These are phyloP conservation scores for Globisporangium echinulatum DNA, from an alignment of 352 stramenopile genomes.

Conservation along the genomic window DNA sequence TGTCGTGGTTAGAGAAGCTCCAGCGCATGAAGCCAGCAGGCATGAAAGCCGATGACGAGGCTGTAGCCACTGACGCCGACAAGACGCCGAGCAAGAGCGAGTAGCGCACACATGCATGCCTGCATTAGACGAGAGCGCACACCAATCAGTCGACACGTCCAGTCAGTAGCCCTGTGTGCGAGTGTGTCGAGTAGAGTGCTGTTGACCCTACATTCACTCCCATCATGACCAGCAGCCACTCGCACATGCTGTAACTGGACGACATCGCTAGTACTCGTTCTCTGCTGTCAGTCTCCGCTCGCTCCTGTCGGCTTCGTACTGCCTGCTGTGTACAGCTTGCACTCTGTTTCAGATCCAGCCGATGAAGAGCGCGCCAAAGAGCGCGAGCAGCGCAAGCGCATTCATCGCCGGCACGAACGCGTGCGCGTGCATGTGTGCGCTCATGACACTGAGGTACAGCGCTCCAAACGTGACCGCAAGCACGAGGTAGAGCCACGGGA, in stretches of 20 bases:
- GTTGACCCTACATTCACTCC: too few relatives aligned
- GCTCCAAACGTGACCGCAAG: constrained; percentile 43
- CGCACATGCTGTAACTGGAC: background rate
- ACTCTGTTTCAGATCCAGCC: constrained; percentile 20
- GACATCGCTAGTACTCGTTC: background rate
- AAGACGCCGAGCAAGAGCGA: constrained; percentile 15
- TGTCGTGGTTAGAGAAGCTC: constrained; percentile 85
- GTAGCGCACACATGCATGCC: background rate
- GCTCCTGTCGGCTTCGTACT: background rate
- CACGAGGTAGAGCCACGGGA: constrained; percentile 51
- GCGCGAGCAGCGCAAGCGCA: constrained; percentile 28
- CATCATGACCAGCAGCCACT: background rate
- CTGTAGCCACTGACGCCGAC: constrained; percentile 19
- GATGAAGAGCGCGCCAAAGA: constrained; percentile 29
- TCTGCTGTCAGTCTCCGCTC: background rate
- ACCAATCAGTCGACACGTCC: too few relatives aligned
- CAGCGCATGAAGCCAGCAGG: constrained; percentile 82
- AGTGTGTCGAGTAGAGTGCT: background rate
- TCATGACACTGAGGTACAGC: constrained; percentile 52
- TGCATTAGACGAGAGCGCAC: constrained; percentile 14
- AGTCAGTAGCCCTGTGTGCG: background rate
- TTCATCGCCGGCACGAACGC: constrained; percentile 49
- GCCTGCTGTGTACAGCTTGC: background rate
- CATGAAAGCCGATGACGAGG: constrained; percentile 24
- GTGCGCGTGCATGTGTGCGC: constrained; percentile 36